Evolutionary conservation across 2,329 filamentous ascomycete species (phyloP).

Genomic region (Colletotrichum sojae): DNA sequence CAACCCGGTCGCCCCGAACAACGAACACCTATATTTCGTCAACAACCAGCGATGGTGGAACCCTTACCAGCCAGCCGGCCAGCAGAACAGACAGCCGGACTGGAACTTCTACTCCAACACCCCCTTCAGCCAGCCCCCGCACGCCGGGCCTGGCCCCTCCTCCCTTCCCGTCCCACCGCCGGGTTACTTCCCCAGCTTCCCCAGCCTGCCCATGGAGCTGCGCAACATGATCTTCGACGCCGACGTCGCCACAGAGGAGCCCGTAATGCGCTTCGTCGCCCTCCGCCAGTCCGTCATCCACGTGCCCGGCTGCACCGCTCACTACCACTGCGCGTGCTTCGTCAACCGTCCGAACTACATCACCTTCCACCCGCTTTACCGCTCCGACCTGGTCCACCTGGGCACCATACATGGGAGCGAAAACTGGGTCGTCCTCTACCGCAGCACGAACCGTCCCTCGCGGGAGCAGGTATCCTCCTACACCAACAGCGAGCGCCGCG

Average conservation of each 20-base stretch:
- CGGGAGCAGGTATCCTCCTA: background rate
- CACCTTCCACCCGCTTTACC: constrained; percentile 24
- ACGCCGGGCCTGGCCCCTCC: too few relatives aligned
- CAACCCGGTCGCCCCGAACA: background rate
- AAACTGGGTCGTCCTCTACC: background rate
- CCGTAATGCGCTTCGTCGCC: constrained; percentile 17
- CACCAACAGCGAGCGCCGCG: background rate
- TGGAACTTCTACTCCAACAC: background rate
- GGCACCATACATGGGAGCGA: too few relatives aligned
- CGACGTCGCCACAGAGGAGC: background rate
- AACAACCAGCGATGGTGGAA: too few relatives aligned
- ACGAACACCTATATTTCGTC: too few relatives aligned
- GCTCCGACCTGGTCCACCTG: background rate
- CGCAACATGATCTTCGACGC: background rate
- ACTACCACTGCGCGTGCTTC: background rate
- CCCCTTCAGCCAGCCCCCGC: too few relatives aligned
- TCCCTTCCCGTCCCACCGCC: background rate
- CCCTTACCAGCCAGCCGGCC: too few relatives aligned
- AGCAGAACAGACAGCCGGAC: background rate
- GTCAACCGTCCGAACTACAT: constrained; percentile 10
- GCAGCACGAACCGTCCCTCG: background rate
- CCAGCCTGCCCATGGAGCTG: background rate
- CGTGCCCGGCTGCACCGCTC: background rate
- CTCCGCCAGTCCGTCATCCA: constrained; percentile 18
- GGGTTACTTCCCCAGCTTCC: too few relatives aligned